Evolutionary conservation across 371 early-diverging fungal species (phyloP).

Genomic region (Funneliformis caledonium): DNA sequence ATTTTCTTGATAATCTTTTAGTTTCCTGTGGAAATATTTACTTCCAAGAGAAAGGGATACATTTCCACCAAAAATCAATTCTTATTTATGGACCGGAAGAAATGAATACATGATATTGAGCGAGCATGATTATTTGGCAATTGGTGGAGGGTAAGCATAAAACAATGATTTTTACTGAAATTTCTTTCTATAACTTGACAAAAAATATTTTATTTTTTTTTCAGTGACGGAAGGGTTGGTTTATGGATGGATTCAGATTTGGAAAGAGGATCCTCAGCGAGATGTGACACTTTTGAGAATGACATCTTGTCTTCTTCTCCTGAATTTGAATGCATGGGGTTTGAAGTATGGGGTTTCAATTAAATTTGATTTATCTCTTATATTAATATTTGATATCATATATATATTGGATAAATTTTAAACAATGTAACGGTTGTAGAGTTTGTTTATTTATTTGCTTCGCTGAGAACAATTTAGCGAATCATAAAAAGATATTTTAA

Average conservation of each 20-base stretch:
- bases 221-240: constrained; percentile 84
- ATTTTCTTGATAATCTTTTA: constrained; percentile 29
- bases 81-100: constrained; percentile 83
- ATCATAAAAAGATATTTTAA: too few relatives aligned
- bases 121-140: constrained; percentile 82
- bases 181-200: neutral
- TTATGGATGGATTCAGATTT: constrained; percentile 90
- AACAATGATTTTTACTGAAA: neutral
- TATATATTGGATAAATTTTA: too few relatives aligned
- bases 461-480: too few relatives aligned
- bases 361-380: neutral
- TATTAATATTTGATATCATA: neutral
- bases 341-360: constrained; percentile 44
- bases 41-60: constrained; percentile 15
- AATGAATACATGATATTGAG: constrained; percentile 90
- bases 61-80: constrained; percentile 52
- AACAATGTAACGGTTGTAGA: too few relatives aligned
- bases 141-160: constrained; percentile 85
- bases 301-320: constrained; percentile 58
- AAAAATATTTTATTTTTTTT: neutral
- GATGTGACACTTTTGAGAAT: constrained; percentile 89
- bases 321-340: constrained; percentile 40
- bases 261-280: constrained; percentile 79
- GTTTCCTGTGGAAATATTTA: constrained; percentile 29
- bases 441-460: too few relatives aligned